Conservation (phyloP, 1,284 basidiomycete genomes). For the Rhodofomes roseus region DNA sequence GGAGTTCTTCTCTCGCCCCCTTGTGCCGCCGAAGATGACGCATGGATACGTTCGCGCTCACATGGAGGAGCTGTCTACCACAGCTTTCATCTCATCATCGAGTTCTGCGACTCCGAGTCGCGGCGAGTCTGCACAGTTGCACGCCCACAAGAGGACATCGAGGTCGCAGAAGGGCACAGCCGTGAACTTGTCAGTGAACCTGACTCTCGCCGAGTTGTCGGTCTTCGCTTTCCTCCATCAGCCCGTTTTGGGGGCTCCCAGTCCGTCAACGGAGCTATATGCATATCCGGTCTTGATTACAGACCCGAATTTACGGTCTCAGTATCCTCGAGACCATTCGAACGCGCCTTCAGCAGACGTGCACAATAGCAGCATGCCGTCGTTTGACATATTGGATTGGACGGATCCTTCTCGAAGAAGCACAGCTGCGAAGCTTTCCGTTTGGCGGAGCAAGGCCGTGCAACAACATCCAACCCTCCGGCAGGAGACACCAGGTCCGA, state of each 20-base stretch:
- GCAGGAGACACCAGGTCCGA: neutral
- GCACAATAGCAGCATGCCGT: slow-evolving; percentile 37
- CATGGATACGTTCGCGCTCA: slow-evolving; percentile 54
- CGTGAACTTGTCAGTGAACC: slow-evolving; percentile 12
- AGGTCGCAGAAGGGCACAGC: neutral
- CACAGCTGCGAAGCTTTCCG: slow-evolving; percentile 50
- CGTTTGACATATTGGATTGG: slow-evolving; percentile 63
- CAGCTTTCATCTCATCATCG: slow-evolving; percentile 30
- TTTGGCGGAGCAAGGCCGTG: slow-evolving; percentile 49
- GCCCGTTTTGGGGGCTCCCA: slow-evolving; percentile 7
- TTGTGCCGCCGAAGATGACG: slow-evolving; percentile 46
- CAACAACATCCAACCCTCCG: slow-evolving; percentile 6
- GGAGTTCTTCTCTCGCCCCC: slow-evolving; percentile 53
- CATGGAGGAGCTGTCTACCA: slow-evolving; percentile 44
- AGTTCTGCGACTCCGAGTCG: neutral
- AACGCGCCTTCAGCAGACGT: slow-evolving; percentile 17
- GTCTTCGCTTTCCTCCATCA: slow-evolving; percentile 42
- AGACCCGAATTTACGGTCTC: slow-evolving; percentile 52
- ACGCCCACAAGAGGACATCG: slow-evolving; percentile 10
- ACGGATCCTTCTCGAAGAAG: slow-evolving; percentile 39
- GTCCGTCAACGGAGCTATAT: slow-evolving; percentile 17
- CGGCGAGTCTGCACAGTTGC: slow-evolving; percentile 5
- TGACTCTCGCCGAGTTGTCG: slow-evolving; percentile 49
- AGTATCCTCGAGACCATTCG: slow-evolving; percentile 44
- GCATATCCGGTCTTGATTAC: slow-evolving; percentile 62